Conservation (phyloP, 331 rosid species). For the Ulmus americana region DNA sequence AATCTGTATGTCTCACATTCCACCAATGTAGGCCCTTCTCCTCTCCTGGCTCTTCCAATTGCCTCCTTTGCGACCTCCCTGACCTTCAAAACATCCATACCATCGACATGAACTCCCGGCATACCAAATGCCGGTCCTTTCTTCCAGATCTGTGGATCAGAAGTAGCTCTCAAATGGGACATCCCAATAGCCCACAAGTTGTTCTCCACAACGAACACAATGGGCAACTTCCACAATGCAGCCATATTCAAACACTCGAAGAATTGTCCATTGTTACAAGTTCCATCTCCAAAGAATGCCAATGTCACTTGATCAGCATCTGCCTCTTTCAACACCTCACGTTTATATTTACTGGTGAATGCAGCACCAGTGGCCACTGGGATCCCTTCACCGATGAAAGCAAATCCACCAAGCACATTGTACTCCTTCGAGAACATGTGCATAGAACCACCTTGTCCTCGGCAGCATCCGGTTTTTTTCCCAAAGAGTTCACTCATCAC, state of each 20-base stretch:
- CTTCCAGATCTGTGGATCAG: slow-evolving; percentile 97
- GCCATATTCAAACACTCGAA: slow-evolving; percentile 98
- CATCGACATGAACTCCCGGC: slow-evolving; percentile 97
- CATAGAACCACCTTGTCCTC: slow-evolving; percentile 99
- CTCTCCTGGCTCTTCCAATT: slow-evolving; percentile 86
- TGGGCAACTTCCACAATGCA: slow-evolving; percentile 92
- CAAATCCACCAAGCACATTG: slow-evolving; percentile 87
- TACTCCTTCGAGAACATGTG: slow-evolving; percentile 95
- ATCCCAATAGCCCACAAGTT: slow-evolving; percentile 99
- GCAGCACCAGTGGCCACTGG: slow-evolving; percentile 99
- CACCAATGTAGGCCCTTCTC: slow-evolving; percentile 94
- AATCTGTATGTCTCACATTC: slow-evolving; percentile 97
- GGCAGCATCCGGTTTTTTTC: slow-evolving; percentile 91
- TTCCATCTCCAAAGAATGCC: slow-evolving; percentile 96
- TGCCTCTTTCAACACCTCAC: slow-evolving; percentile 69
- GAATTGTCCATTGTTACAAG: slow-evolving; percentile 94
- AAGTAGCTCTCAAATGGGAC: slow-evolving; percentile 93
- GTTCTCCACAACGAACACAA: slow-evolving; percentile 92
- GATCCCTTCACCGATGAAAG: slow-evolving; percentile 97
- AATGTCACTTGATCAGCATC: slow-evolving; percentile 66
- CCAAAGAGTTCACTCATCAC: slow-evolving; percentile 99
- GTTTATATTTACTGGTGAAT: slow-evolving; percentile 62
- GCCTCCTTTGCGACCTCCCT: slow-evolving; percentile 99
- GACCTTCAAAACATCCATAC: slow-evolving; percentile 98
- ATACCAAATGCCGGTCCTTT: slow-evolving; percentile 98